These are phyloP conservation scores for Lasiosphaeria ovina DNA, from an alignment of 495 filamentous ascomycete species.

Conservation along the genomic window DNA sequence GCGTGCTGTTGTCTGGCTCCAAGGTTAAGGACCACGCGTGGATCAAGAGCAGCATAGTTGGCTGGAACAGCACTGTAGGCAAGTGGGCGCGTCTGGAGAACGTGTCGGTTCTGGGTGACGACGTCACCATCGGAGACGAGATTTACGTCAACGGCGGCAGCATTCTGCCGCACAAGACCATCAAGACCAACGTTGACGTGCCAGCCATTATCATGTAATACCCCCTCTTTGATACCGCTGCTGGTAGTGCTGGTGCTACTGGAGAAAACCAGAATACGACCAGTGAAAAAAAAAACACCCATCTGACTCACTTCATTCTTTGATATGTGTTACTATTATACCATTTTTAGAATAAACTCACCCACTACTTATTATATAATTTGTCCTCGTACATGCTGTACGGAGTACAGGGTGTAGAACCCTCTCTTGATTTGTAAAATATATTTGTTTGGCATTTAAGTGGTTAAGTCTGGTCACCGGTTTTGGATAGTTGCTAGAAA, in stretches of 20 bases:
- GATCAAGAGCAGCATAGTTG: slow-evolving; percentile 98
- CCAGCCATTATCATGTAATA: slow-evolving; percentile 83
- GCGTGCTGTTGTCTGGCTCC: slow-evolving; percentile 81
- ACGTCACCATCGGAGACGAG: slow-evolving; percentile 98
- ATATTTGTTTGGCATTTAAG: too few relatives aligned
- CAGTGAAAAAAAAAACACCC: not conserved
- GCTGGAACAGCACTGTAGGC: slow-evolving; percentile 96
- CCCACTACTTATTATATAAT: not conserved
- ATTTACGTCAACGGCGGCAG: slow-evolving; percentile 98
- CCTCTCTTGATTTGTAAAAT: too few relatives aligned
- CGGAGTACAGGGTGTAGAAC: too few relatives aligned
- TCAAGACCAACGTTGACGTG: slow-evolving; percentile 96
- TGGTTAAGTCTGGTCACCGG: too few relatives aligned
- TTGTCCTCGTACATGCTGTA: too few relatives aligned
- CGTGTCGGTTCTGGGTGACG: slow-evolving; percentile 93
- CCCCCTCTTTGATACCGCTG: not conserved
- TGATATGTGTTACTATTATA: not conserved
- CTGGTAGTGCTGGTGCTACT: not conserved
- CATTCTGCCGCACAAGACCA: slow-evolving; percentile 96
- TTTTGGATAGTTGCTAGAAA: too few relatives aligned
- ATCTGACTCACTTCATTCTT: not conserved
- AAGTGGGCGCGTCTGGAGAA: slow-evolving; percentile 97
- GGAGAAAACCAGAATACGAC: not conserved
- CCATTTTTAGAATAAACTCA: not conserved
- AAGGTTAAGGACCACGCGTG: slow-evolving; percentile 99